Evolutionary conservation across 305 asterid genomes (phyloP).

Genomic region (Salvia sclarea): DNA sequence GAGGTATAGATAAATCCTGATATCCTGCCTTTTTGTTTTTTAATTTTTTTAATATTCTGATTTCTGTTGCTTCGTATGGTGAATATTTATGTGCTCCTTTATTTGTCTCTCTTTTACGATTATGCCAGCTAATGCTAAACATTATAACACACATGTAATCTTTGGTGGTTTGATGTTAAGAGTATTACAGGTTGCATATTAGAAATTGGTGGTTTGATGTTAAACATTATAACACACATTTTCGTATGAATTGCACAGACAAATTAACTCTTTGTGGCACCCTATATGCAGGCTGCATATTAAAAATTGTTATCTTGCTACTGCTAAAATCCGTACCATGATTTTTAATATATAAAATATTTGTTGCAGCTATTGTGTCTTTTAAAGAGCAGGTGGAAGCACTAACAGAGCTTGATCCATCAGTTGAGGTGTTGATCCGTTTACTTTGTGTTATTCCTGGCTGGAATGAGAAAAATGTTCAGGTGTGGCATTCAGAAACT

Average conservation of each 20-base stretch:
- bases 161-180: slow-evolving; percentile 9
- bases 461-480: slow-evolving; percentile 98
- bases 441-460: slow-evolving; percentile 93
- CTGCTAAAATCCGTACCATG: not conserved
- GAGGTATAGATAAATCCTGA: not conserved
- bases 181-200: no score
- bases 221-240: slow-evolving; percentile 5
- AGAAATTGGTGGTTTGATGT: no score
- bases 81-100: not conserved
- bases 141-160: not conserved
- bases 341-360: slow-evolving; percentile 25
- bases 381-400: slow-evolving; percentile 93
- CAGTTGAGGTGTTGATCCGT: slow-evolving; percentile 89
- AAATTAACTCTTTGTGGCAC: not conserved
- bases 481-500: slow-evolving; percentile 48
- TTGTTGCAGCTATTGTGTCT: slow-evolving; percentile 85
- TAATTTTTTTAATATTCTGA: not conserved
- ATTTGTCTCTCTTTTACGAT: not conserved
- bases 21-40: not conserved
- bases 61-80: not conserved
- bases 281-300: not conserved
- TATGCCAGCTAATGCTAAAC: slow-evolving; percentile 5
- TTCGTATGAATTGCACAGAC: not conserved
- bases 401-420: slow-evolving; percentile 56
- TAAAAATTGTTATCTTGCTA: slow-evolving; percentile 15